Percentiles rank a stretch among this genome's conserved stretches.
Evolutionary conservation across 768 basidiomycete species (phyloP).

Genomic region (Calocera viscosa): DNA sequence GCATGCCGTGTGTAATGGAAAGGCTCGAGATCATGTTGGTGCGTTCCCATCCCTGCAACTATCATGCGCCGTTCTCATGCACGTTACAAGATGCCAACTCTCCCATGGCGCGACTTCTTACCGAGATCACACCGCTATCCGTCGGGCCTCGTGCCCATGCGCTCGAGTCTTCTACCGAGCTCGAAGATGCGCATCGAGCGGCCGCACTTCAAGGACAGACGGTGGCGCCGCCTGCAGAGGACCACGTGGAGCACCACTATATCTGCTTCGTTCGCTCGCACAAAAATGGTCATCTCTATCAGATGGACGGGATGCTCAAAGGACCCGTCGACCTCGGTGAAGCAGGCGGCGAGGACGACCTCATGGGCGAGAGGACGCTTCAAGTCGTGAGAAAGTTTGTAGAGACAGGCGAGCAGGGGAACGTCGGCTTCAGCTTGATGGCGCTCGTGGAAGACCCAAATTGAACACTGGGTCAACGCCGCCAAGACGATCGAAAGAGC

Average conservation of each 20-base stretch:
- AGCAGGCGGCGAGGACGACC: neutral
- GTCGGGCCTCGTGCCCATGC: slow-evolving; percentile 8
- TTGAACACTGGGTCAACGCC: neutral
- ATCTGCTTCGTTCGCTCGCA: slow-evolving; percentile 8
- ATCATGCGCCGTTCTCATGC: neutral
- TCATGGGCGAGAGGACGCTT: neutral
- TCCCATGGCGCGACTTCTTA: slow-evolving; percentile 6
- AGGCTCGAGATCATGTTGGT: slow-evolving; percentile 1
- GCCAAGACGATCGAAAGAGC: neutral
- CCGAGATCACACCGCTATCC: neutral
- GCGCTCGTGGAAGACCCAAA: neutral
- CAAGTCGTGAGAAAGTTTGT: slow-evolving; percentile 9
- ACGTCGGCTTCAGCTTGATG: slow-evolving; percentile 12
- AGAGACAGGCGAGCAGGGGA: slow-evolving; percentile 2
- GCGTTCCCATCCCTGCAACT: neutral
- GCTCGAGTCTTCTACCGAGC: slow-evolving; percentile 7
- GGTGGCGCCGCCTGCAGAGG: slow-evolving; percentile 9
- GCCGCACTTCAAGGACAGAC: slow-evolving; percentile 11
- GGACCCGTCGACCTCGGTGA: slow-evolving; percentile 9
- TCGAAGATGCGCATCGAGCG: slow-evolving; percentile 6
- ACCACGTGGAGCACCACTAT: slow-evolving; percentile 12
- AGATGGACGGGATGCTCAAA: slow-evolving; percentile 10
- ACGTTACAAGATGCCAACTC: slow-evolving; percentile 1
- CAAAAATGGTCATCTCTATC: slow-evolving; percentile 10
- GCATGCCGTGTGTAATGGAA: slow-evolving; percentile 10